Percentiles rank a stretch among this genome's conserved stretches.
Evolutionary conservation across 495 filamentous ascomycete genomes (phyloP).

Genomic region (Cladorrhinum samala): DNA sequence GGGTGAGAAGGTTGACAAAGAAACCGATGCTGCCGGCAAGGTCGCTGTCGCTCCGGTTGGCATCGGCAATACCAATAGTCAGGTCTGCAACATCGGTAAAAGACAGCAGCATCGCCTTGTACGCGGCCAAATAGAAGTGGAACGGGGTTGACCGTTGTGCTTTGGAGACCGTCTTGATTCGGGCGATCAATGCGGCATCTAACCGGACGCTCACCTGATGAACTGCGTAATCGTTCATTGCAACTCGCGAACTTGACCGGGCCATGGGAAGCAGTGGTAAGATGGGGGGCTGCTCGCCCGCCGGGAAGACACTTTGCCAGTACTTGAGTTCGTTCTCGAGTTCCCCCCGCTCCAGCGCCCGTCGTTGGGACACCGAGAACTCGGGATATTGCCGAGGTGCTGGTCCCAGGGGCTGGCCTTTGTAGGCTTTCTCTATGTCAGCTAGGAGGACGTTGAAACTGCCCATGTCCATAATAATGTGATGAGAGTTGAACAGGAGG

Average conservation of each 20-base stretch:
- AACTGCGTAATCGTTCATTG: background rate
- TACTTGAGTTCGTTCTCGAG: slow-evolving; percentile 20
- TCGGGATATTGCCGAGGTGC: slow-evolving; percentile 14
- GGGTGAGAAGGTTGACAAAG: slow-evolving; percentile 44
- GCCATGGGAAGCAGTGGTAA: slow-evolving; percentile 32
- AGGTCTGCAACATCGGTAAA: slow-evolving; percentile 22
- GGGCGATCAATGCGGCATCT: background rate
- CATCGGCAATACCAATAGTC: slow-evolving; percentile 35
- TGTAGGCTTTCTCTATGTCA: slow-evolving; percentile 10
- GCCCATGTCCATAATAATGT: slow-evolving; percentile 27
- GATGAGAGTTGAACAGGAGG: slow-evolving; percentile 24
- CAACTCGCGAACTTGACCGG: background rate
- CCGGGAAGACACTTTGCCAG: slow-evolving; percentile 30
- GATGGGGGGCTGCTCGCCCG: slow-evolving; percentile 9
- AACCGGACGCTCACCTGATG: slow-evolving; percentile 4
- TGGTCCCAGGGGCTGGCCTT: background rate
- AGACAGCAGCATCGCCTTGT: slow-evolving; percentile 25
- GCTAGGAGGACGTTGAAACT: slow-evolving; percentile 13
- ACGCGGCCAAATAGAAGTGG: slow-evolving; percentile 34
- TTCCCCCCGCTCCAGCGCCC: background rate
- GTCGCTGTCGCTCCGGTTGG: slow-evolving; percentile 24
- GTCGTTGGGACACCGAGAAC: background rate
- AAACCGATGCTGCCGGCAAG: slow-evolving; percentile 34
- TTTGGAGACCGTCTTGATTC: background rate
- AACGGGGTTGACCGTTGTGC: slow-evolving; percentile 27